Evolutionary conservation across 140 eudicot genomes (phyloP).

Genomic region (Erigeron philadelphicus): DNA sequence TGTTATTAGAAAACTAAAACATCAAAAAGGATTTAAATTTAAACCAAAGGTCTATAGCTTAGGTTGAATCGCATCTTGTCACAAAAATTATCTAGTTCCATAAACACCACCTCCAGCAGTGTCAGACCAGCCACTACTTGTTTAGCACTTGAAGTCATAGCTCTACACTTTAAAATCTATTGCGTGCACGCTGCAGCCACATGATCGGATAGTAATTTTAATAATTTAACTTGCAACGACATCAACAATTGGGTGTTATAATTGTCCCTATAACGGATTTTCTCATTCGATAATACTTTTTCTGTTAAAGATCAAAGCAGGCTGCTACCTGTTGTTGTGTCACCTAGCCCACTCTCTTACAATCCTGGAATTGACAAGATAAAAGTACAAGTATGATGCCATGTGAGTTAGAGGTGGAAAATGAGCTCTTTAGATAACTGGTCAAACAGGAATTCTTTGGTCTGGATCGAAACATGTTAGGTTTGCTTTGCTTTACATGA

Average conservation of each 20-base stretch:
- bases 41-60: background rate
- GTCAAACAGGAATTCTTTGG: background rate
- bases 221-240: slow-evolving; percentile 35
- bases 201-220: slow-evolving; percentile 44
- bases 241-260: background rate
- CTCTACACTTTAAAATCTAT: slow-evolving; percentile 61
- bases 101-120: slow-evolving; percentile 56
- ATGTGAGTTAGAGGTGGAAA: background rate
- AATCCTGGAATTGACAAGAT: slow-evolving; percentile 49
- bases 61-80: slow-evolving; percentile 43
- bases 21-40: no score
- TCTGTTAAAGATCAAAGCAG: slow-evolving; percentile 31
- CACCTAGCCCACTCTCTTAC: slow-evolving; percentile 47
- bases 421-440: background rate
- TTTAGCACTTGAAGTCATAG: slow-evolving; percentile 79
- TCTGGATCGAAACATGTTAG: background rate
- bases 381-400: background rate
- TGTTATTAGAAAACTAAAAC: no score
- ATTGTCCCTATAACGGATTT: background rate
- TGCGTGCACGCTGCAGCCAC: slow-evolving; percentile 57
- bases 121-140: slow-evolving; percentile 85
- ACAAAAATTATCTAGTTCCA: slow-evolving; percentile 60
- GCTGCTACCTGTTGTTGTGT: slow-evolving; percentile 28
- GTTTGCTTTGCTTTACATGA: background rate
- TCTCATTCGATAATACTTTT: background rate